Base-by-base conservation (phyloP, 2,329 filamentous ascomycete species). In the Septoria linicola region DNA sequence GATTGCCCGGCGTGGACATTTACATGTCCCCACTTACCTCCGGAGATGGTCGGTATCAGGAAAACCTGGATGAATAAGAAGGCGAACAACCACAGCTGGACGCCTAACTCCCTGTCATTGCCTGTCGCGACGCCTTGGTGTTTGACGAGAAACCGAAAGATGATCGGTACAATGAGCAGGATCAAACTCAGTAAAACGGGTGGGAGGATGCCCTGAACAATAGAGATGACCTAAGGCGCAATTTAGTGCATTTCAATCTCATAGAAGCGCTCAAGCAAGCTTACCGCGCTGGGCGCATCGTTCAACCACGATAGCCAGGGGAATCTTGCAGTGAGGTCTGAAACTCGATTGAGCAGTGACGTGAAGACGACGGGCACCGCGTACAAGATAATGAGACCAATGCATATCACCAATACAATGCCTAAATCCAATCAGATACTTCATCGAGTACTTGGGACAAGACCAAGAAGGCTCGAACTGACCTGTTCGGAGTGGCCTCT, bases 61-160 rank as follows among this genome's bases (percentile, higher is more conserved):
- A 99, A 97, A 41, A 97, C 64, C 67, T 97, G 91, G 36, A 96
- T 84, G 69, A 99, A 97, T 1, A 97, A 77, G 70, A 99, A 99
- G 31, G 82, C 80, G 66, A 99, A 99, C 72, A 95, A 97, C 72
- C 89, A 97, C 43, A 82, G 80, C 68, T 97, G 93, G 0, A 97
- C 89, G n/a, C 85, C 85, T 59, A 95, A 80, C 47, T 89, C 82
- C 55, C 84, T 82, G 41, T 88, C 81, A 51, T 88, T 85, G 0
- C 88, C 88, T 0, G 92, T 97, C 59, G 92, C 89, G 35, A 85
- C 82, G 19, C 92, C 92, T 66, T 88, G 88, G 51, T 87, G 78
- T 42, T 76, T 77, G 16, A 88, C 85, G 8, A 96, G 73, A 55
- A 89, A 77, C 19, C 83, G 79, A 54, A 97, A 80, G 16, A 95